Evolutionary conservation across 331 rosid species (phyloP).

Genomic region (Rosa hybrid): DNA sequence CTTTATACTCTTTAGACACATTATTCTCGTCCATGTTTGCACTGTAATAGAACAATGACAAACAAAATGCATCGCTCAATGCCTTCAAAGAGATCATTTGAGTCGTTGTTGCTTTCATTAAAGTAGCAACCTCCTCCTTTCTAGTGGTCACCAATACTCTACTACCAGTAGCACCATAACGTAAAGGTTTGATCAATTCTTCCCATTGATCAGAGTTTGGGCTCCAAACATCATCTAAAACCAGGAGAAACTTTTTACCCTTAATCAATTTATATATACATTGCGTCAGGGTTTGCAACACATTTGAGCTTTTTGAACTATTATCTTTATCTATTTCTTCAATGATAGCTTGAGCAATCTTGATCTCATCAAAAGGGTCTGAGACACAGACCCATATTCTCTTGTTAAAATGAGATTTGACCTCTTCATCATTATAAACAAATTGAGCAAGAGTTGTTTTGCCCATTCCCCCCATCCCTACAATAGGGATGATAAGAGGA

Average conservation of each 20-base stretch:
- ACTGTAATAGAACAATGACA: not conserved
- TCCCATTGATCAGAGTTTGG: not conserved
- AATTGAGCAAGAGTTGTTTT: slow-evolving; percentile 25
- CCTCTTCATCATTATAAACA: not conserved
- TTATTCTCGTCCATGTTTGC: not conserved
- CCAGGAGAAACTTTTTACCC: not conserved
- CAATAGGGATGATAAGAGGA: slow-evolving; percentile 9
- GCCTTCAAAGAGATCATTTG: not conserved
- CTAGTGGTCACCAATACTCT: not conserved
- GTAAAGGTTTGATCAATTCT: not conserved
- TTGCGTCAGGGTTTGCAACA: not conserved
- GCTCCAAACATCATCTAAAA: not conserved
- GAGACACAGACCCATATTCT: not conserved
- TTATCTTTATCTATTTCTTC: not conserved
- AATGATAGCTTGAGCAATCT: not conserved
- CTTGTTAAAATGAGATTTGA: not conserved
- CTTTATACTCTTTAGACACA: not conserved
- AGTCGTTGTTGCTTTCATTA: not conserved
- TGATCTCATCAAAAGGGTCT: not conserved
- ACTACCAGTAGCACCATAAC: not conserved
- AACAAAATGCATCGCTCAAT: not conserved
- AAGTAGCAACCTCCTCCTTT: not conserved
- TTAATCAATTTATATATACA: not conserved
- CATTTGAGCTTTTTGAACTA: not conserved
- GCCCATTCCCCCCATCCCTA: slow-evolving; percentile 28